Percentiles rank a stretch among this genome's conserved stretches.
These are phyloP conservation scores for Penium margaritaceum DNA, from an alignment of 139 green algal species.

Conservation along the genomic window DNA sequence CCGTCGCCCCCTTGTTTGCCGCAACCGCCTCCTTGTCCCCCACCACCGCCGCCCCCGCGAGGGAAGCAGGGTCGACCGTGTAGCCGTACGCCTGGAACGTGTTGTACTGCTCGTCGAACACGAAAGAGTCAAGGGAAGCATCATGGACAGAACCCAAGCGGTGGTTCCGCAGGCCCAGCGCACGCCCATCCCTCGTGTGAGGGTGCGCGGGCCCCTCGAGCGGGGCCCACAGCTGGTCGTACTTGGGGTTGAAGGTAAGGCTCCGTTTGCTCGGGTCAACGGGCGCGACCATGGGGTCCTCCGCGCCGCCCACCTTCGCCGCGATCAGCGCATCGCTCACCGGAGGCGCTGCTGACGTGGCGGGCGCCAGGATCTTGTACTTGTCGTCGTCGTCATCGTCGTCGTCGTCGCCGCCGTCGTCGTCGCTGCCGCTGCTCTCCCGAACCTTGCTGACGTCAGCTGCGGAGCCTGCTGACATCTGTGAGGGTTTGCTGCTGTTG, in stretches of 20 bases:
- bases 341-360: constrained; percentile 27
- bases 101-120: constrained; percentile 87
- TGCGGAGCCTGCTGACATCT: neutral
- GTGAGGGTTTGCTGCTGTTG: too few relatives aligned
- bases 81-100: constrained; percentile 59
- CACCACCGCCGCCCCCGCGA: constrained; percentile 44
- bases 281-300: constrained; percentile 7
- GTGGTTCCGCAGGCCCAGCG: constrained; percentile 73
- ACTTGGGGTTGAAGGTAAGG: constrained; percentile 72
- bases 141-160: constrained; percentile 50
- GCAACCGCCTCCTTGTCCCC: constrained; percentile 43
- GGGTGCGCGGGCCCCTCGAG: constrained; percentile 68
- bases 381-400: constrained; percentile 19
- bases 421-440: too few relatives aligned
- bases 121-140: constrained; percentile 56
- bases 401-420: constrained; percentile 18
- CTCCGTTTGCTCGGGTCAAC: constrained; percentile 52
- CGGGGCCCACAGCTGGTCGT: constrained; percentile 74
- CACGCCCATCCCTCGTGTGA: constrained; percentile 62
- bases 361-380: constrained; percentile 3
- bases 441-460: neutral
- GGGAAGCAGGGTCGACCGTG: constrained; percentile 41
- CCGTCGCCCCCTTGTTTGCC: constrained; percentile 36
- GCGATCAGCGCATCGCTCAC: constrained; percentile 31
- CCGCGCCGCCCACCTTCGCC: neutral